Evolutionary conservation across 129 eudicot genomes (phyloP).

Genomic region (Escallonia rubra): DNA sequence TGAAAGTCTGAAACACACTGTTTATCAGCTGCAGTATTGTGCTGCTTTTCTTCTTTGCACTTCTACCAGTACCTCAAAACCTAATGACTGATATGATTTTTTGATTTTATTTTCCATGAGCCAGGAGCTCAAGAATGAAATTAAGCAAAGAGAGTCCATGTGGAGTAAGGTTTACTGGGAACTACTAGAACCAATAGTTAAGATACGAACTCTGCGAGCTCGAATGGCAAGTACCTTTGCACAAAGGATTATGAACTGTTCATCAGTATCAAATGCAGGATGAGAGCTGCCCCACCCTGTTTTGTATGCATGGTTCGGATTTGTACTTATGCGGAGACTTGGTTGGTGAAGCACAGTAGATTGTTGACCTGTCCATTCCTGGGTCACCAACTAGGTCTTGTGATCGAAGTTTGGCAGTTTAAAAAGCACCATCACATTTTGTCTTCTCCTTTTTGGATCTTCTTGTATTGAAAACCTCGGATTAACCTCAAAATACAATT

Average conservation of each 20-base stretch:
- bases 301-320: neutral
- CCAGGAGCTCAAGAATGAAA: constrained; percentile 89
- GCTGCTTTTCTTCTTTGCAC: constrained; percentile 3
- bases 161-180: constrained; percentile 89
- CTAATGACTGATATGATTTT: neutral
- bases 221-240: constrained; percentile 68
- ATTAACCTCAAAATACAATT: too few species aligned
- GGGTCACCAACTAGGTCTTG: neutral
- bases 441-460: neutral
- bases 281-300: neutral
- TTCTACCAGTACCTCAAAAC: neutral
- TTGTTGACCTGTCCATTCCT: neutral
- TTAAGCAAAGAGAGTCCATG: constrained; percentile 72
- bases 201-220: constrained; percentile 87
- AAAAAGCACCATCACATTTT: neutral
- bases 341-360: neutral
- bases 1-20: constrained; percentile 5
- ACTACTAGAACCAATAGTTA: constrained; percentile 62
- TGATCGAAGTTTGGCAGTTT: neutral
- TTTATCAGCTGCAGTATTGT: constrained; percentile 4
- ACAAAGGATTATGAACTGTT: neutral
- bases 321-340: too few species aligned
- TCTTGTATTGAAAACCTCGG: neutral
- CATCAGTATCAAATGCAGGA: neutral
- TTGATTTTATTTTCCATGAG: neutral